Conservation (phyloP, 2,329 filamentous ascomycete genomes). For the Fusarium sp. region DNA sequence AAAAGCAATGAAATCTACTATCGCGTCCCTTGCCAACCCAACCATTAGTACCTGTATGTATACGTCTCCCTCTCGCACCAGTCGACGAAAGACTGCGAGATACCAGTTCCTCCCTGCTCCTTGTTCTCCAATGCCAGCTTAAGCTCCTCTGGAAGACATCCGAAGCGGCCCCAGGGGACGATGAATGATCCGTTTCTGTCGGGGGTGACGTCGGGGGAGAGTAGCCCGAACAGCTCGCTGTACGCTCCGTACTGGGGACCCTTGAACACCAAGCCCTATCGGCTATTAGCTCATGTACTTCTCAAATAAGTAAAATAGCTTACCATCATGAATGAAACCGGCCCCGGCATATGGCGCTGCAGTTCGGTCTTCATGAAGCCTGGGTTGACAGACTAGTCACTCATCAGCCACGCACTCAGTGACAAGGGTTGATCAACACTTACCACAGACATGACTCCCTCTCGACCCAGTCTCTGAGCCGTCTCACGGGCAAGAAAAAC, state of each 20-base stretch:
- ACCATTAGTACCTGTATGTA: slow-evolving; percentile 1
- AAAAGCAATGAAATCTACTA: background rate
- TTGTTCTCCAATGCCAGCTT: slow-evolving; percentile 23
- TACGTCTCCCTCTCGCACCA: slow-evolving; percentile 36
- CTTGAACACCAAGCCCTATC: slow-evolving; percentile 37
- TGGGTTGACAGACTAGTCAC: slow-evolving; percentile 33
- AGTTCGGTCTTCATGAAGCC: slow-evolving; percentile 42
- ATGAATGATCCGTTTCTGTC: slow-evolving; percentile 36
- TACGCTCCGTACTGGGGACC: slow-evolving; percentile 38
- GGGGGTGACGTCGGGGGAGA: slow-evolving; percentile 34
- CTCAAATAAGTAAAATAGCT: background rate
- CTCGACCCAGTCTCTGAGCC: slow-evolving; percentile 20
- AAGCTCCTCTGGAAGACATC: slow-evolving; percentile 30
- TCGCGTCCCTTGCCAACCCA: background rate
- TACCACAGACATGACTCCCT: slow-evolving; percentile 36
- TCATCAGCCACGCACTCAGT: background rate
- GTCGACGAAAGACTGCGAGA: slow-evolving; percentile 20
- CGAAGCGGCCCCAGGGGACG: slow-evolving; percentile 36
- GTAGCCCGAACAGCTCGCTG: slow-evolving; percentile 39
- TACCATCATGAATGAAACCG: slow-evolving; percentile 39
- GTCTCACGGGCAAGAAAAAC: slow-evolving; percentile 32
- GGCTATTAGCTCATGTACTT: background rate
- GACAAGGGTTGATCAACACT: background rate
- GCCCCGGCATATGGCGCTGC: slow-evolving; percentile 35
- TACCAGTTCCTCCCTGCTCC: slow-evolving; percentile 19